Percentiles rank a stretch among this genome's conserved stretches.
Conservation (phyloP, 2,329 filamentous ascomycete species). For the Aspergillus sp. region DNA sequence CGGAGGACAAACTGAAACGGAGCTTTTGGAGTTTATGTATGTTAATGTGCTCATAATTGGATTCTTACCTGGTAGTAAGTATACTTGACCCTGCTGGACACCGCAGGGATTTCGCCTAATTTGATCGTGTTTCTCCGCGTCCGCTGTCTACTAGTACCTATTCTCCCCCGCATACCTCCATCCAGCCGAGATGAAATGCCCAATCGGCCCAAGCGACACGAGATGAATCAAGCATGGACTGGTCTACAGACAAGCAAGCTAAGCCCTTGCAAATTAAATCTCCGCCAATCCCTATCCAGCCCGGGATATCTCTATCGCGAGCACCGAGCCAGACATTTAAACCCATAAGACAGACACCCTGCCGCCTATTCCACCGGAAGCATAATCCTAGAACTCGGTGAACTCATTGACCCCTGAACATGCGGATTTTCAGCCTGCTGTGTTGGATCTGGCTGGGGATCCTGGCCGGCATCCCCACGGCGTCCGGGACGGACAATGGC, state of each 20-base stretch:
- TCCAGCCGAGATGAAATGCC: not conserved
- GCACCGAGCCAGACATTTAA: too few relatives aligned
- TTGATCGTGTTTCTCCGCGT: too few relatives aligned
- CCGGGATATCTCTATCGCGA: slow-evolving; percentile 23
- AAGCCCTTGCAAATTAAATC: slow-evolving; percentile 14
- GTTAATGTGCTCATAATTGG: too few relatives aligned
- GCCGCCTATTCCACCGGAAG: too few relatives aligned
- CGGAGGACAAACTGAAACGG: too few relatives aligned
- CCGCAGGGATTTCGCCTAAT: too few relatives aligned
- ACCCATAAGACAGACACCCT: too few relatives aligned
- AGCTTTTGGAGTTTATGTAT: too few relatives aligned
- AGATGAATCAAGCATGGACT: not conserved
- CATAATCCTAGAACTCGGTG: not conserved
- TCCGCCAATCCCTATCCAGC: slow-evolving; percentile 25
- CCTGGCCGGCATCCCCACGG: slow-evolving; percentile 5
- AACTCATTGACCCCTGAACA: not conserved
- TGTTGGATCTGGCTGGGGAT: slow-evolving; percentile 13
- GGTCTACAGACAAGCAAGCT: not conserved
- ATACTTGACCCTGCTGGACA: too few relatives aligned
- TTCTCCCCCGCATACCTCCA: too few relatives aligned
- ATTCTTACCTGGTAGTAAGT: too few relatives aligned
- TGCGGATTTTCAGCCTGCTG: slow-evolving; percentile 19
- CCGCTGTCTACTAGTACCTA: too few relatives aligned
- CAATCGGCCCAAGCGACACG: not conserved
- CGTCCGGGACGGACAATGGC: slow-evolving; percentile 37